These are phyloP conservation scores for Mycena indigotica DNA, from an alignment of 768 basidiomycete genomes.

Conservation along the genomic window DNA sequence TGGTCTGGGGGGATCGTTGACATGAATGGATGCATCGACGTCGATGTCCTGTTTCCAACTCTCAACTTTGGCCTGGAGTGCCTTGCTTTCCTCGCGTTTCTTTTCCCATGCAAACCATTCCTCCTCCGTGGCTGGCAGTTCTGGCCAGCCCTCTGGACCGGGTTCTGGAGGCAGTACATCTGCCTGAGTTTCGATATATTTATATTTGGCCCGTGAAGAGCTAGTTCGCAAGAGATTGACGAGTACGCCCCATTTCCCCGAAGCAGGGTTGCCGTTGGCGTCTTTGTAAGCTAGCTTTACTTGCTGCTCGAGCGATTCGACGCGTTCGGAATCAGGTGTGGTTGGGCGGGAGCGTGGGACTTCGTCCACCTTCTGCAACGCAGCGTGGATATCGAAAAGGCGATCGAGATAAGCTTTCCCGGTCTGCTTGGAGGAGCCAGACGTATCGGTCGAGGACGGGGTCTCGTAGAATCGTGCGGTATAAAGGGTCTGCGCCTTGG, in stretches of 20 bases:
- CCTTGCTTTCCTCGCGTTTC: slow-evolving; percentile 24
- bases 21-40: not conserved
- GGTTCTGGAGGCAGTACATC: slow-evolving; percentile 28
- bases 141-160: slow-evolving; percentile 29
- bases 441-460: slow-evolving; percentile 15
- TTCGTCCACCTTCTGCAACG: slow-evolving; percentile 15
- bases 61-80: slow-evolving; percentile 26
- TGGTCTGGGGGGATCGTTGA: not conserved
- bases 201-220: slow-evolving; percentile 40
- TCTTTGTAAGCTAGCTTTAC: slow-evolving; percentile 37
- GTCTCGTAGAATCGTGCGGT: slow-evolving; percentile 20
- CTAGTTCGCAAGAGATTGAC: slow-evolving; percentile 42
- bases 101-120: slow-evolving; percentile 53
- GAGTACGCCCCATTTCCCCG: slow-evolving; percentile 51
- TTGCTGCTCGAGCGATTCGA: slow-evolving; percentile 34
- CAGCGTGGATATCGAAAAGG: slow-evolving; percentile 13
- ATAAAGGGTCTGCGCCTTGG: slow-evolving; percentile 10
- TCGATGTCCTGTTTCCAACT: slow-evolving; percentile 14
- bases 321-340: slow-evolving; percentile 10
- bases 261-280: slow-evolving; percentile 41
- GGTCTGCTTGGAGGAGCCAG: slow-evolving; percentile 3
- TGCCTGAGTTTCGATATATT: slow-evolving; percentile 30
- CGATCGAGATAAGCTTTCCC: slow-evolving; percentile 10
- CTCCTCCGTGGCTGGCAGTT: slow-evolving; percentile 49
- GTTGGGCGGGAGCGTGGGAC: slow-evolving; percentile 11